These are phyloP conservation scores for Cryphonectria nitschkei DNA, from an alignment of 2,329 filamentous ascomycete species.

Conservation along the genomic window DNA sequence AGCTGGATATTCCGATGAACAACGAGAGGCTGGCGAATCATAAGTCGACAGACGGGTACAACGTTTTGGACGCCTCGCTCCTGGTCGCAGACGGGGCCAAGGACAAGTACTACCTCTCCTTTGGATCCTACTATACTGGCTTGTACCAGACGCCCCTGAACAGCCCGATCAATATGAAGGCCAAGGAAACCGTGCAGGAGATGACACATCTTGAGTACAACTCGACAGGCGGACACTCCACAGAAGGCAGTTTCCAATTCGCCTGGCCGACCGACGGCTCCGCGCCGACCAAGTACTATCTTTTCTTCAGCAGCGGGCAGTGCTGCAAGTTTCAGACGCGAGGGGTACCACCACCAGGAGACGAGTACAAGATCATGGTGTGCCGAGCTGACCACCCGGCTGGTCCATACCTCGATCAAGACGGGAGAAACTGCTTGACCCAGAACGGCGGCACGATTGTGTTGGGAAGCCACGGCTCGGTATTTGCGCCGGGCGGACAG, in stretches of 20 bases:
- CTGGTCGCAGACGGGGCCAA: not conserved
- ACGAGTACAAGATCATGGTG: slow-evolving; percentile 67
- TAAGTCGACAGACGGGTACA: slow-evolving; percentile 6
- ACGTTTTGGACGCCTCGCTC: slow-evolving; percentile 18
- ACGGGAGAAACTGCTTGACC: slow-evolving; percentile 52
- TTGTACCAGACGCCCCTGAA: slow-evolving; percentile 47
- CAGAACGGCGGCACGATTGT: slow-evolving; percentile 61
- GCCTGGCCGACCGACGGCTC: slow-evolving; percentile 57
- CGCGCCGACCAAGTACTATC: slow-evolving; percentile 50
- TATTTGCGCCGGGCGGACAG: slow-evolving; percentile 67
- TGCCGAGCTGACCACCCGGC: slow-evolving; percentile 56
- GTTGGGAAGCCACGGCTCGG: slow-evolving; percentile 57
- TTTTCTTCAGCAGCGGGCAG: slow-evolving; percentile 62
- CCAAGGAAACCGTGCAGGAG: not conserved
- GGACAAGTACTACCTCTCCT: slow-evolving; percentile 47
- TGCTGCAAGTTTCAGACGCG: slow-evolving; percentile 57
- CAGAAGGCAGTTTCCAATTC: slow-evolving; percentile 19
- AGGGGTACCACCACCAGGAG: slow-evolving; percentile 50
- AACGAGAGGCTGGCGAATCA: slow-evolving; percentile 9
- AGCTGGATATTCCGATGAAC: slow-evolving; percentile 11
- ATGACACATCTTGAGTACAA: slow-evolving; percentile 19
- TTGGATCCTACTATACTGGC: slow-evolving; percentile 66
- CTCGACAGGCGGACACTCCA: slow-evolving; percentile 11
- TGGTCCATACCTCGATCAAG: slow-evolving; percentile 57
- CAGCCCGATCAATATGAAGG: slow-evolving; percentile 1